Evolutionary conservation across 306 rosid genomes (phyloP).

Genomic region (Cucurbita pepo): DNA sequence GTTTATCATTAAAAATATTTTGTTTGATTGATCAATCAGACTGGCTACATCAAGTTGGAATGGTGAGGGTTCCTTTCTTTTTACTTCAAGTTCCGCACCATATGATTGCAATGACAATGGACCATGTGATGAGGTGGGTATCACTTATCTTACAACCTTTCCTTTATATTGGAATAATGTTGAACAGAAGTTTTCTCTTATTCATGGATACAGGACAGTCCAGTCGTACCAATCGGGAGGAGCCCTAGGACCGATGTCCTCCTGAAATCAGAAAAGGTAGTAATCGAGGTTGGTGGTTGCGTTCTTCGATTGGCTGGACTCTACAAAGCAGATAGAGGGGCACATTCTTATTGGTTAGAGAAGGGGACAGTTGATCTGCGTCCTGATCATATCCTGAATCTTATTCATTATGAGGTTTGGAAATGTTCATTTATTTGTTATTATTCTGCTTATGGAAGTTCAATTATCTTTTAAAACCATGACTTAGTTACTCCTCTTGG

Average conservation of each 20-base stretch:
- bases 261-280: slow-evolving; percentile 63
- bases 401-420: slow-evolving; percentile 87
- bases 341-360: slow-evolving; percentile 70
- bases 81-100: slow-evolving; percentile 90
- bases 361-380: slow-evolving; percentile 62
- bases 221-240: slow-evolving; percentile 78
- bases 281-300: slow-evolving; percentile 65
- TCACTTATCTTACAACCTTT: slow-evolving; percentile 9
- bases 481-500: not conserved
- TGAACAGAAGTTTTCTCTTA: not conserved
- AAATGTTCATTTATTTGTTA: slow-evolving; percentile 9
- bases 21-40: slow-evolving; percentile 28
- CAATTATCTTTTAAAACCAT: not conserved
- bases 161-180: not conserved
- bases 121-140: slow-evolving; percentile 65
- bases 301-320: slow-evolving; percentile 81
- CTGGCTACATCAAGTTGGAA: slow-evolving; percentile 58
- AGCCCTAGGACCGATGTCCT: slow-evolving; percentile 80
- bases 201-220: slow-evolving; percentile 46
- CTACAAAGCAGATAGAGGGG: slow-evolving; percentile 82
- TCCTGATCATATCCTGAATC: slow-evolving; percentile 84
- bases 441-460: not conserved
- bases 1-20: not conserved
- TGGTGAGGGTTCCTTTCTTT: slow-evolving; percentile 76
- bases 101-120: slow-evolving; percentile 79